Evolutionary conservation across 2,329 filamentous ascomycete genomes (phyloP).

Genomic region (Alternaria sp.): DNA sequence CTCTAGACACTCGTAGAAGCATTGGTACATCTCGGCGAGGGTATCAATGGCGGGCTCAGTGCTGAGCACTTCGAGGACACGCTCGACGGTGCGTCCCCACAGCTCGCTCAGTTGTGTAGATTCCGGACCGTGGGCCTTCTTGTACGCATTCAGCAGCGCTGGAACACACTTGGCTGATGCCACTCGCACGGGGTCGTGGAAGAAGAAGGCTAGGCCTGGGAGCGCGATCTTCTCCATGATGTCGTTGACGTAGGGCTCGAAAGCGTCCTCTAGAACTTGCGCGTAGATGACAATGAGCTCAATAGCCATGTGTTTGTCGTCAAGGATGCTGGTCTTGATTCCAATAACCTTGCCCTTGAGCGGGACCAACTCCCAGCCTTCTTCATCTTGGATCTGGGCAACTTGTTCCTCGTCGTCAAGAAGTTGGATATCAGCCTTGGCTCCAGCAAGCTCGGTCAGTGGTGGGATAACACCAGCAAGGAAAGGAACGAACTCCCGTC

Average conservation of each 20-base stretch:
- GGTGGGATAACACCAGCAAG: conserved; percentile 93
- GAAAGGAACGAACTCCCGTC: conserved; percentile 89
- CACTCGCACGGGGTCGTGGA: conserved; percentile 95
- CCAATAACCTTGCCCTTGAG: conserved; percentile 98
- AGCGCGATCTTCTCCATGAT: conserved; percentile 97
- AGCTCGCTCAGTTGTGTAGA: conserved; percentile 81
- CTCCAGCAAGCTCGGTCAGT: conserved; percentile 85
- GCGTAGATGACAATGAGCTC: conserved; percentile 97
- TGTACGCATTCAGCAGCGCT: conserved; percentile 90
- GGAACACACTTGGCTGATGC: conserved; percentile 95
- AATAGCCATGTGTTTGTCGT: conserved; percentile 99
- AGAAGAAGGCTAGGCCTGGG: conserved; percentile 95
- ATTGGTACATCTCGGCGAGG: conserved; percentile 98
- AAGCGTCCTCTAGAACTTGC: conserved; percentile 89
- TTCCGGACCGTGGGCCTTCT: conserved; percentile 82
- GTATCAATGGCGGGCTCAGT: conserved; percentile 96
- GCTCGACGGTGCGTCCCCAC: conserved; percentile 85
- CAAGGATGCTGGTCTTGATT: conserved; percentile 94
- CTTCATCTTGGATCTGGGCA: conserved; percentile 89
- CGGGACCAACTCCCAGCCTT: conserved; percentile 96
- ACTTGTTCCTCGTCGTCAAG: conserved; percentile 95
- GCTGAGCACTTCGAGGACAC: conserved; percentile 89
- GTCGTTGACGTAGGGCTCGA: conserved; percentile 87
- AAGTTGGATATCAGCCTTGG: conserved; percentile 96
- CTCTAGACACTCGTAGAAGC: conserved; percentile 98